A percentile compares a stretch with the other conserved stretches of the same genome.
Conservation (phyloP, 768 basidiomycete genomes). For the Holtermanniella nyarrowii region DNA sequence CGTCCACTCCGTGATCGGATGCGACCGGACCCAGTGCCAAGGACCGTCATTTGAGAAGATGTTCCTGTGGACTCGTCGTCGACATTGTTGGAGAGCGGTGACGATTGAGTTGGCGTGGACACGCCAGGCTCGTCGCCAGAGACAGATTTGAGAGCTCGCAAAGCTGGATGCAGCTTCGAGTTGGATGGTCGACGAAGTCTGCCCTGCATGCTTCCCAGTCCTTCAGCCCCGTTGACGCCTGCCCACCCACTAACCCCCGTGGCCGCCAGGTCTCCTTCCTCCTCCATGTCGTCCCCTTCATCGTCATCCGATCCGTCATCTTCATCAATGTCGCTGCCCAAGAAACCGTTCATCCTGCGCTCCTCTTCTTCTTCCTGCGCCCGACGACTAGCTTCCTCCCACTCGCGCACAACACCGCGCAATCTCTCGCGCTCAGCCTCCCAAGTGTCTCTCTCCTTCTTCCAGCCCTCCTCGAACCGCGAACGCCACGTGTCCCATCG, state of each 20-base stretch:
- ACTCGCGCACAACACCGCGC: conserved; percentile 63
- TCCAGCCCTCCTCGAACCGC: conserved; percentile 70
- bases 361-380: conserved; percentile 41
- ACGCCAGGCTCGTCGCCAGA: conserved; percentile 11
- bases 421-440: conserved; percentile 66
- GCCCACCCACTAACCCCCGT: conserved; percentile 7
- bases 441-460: conserved; percentile 69
- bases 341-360: conserved; percentile 33
- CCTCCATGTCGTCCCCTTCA: conserved; percentile 7
- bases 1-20: not conserved
- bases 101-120: conserved; percentile 16
- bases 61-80: conserved; percentile 1
- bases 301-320: conserved; percentile 23
- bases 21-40: not conserved
- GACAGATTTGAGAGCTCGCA: conserved; percentile 28
- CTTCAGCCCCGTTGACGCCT: conserved; percentile 2
- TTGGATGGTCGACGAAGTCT: conserved; percentile 23
- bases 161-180: conserved; percentile 20
- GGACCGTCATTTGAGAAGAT: not conserved
- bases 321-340: conserved; percentile 23
- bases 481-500: conserved; percentile 59
- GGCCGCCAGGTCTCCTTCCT: conserved; percentile 4
- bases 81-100: not conserved
- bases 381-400: conserved; percentile 50
- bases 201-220: not conserved